Conservation (phyloP, 2,329 filamentous ascomycete species). For the Thielaviopsis populi region DNA sequence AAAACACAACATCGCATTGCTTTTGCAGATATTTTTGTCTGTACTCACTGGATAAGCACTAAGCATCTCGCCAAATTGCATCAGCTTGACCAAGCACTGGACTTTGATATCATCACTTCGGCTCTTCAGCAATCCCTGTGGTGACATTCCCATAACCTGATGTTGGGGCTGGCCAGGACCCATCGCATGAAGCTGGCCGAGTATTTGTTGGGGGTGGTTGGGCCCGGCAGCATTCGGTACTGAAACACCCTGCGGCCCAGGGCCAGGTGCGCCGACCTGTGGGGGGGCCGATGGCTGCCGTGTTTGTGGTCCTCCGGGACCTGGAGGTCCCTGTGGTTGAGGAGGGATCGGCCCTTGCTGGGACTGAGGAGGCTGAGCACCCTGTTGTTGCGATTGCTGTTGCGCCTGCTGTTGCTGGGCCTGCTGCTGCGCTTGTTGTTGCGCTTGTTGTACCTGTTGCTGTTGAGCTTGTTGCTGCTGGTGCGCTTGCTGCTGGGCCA, state of each 20-base stretch:
- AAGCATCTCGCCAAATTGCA: constrained; percentile 48
- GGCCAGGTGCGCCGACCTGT: constrained; percentile 11
- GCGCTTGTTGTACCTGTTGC: constrained; percentile 26
- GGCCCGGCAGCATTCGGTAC: constrained; percentile 3
- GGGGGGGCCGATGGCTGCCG: constrained; percentile 10
- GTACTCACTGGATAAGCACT: constrained; percentile 39
- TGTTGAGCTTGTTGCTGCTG: constrained; percentile 25
- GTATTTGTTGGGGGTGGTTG: constrained; percentile 8
- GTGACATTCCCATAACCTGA: constrained; percentile 23
- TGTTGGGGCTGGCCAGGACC: constrained; percentile 25
- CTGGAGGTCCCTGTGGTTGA: constrained; percentile 9
- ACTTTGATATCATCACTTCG: constrained; percentile 34
- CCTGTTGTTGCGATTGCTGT: constrained; percentile 17
- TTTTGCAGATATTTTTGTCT: no score
- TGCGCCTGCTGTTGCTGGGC: constrained; percentile 24
- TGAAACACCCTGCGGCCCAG: not conserved
- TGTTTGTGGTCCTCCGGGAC: not conserved
- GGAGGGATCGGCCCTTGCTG: constrained; percentile 25
- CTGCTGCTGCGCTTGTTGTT: constrained; percentile 27
- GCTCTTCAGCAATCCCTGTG: constrained; percentile 3
- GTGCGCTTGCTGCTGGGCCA: constrained; percentile 24
- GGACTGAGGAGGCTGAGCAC: not conserved
- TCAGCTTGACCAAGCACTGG: constrained; percentile 42
- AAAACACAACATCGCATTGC: no score
- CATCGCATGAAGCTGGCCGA: not conserved